Conservation (phyloP, 805 yeast species). For the Barnettozyma sucrosica region DNA sequence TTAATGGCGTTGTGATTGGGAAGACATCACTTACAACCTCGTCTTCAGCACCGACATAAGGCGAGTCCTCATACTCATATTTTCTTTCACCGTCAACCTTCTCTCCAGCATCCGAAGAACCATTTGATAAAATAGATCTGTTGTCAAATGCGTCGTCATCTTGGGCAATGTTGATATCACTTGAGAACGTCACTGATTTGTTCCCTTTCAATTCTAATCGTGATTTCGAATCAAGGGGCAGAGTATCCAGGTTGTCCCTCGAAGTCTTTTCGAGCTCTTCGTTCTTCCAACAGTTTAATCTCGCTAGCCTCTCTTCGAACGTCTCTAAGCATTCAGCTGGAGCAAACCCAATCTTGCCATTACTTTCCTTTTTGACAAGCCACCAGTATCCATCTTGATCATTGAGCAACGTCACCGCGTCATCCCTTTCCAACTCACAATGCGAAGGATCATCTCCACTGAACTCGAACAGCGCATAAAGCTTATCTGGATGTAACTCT, state of each 20-base stretch:
- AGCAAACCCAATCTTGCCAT: conserved; percentile 82
- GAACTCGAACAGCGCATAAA: conserved; percentile 84
- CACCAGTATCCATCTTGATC: conserved; percentile 97
- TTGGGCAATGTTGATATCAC: conserved; percentile 12
- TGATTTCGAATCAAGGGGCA: conserved; percentile 2
- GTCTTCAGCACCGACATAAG: conserved; percentile 15
- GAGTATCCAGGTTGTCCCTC: conserved; percentile 10
- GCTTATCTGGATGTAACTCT: conserved; percentile 74
- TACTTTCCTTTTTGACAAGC: conserved; percentile 59
- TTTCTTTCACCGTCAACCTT: not conserved
- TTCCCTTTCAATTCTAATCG: conserved; percentile 6
- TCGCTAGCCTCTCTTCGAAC: conserved; percentile 82
- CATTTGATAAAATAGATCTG: not conserved
- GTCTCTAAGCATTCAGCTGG: conserved; percentile 96
- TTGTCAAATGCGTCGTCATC: conserved; percentile 8
- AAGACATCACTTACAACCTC: conserved; percentile 18
- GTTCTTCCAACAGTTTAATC: conserved; percentile 88
- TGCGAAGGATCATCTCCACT: conserved; percentile 92
- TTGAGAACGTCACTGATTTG: conserved; percentile 23
- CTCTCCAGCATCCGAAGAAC: not conserved
- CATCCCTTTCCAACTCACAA: conserved; percentile 72
- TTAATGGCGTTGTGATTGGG: conserved; percentile 21
- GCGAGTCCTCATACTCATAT: conserved; percentile 8
- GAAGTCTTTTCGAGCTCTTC: conserved; percentile 43
- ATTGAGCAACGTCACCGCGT: conserved; percentile 73